phyloP scores from a whole-genome alignment of 352 stramenopile species.

The Phytophthora quininea region DNA sequence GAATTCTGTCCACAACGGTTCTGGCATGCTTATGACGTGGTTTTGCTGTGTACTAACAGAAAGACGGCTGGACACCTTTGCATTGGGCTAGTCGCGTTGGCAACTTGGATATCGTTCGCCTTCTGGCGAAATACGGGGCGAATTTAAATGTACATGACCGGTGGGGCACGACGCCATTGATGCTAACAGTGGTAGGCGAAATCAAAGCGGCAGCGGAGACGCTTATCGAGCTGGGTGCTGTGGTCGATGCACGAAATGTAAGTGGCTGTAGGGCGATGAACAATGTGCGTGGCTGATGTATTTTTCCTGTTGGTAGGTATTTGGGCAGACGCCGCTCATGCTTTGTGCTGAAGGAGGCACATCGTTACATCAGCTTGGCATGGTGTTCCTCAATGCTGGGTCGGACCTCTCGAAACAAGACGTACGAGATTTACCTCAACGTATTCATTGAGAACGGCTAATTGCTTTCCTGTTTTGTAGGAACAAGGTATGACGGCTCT shows the following conservation, averaged over 20 bases:
- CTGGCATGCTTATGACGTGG: not conserved
- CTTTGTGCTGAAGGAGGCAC: slow-evolving; percentile 63
- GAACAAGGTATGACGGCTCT: slow-evolving; percentile 73
- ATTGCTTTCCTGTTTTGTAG: slow-evolving; percentile 24
- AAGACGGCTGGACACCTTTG: slow-evolving; percentile 76
- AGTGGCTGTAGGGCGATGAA: not conserved
- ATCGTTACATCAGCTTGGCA: slow-evolving; percentile 70
- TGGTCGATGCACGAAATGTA: slow-evolving; percentile 75
- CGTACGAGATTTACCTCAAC: slow-evolving; percentile 24
- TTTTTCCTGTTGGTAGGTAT: slow-evolving; percentile 44
- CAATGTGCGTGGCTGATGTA: not conserved
- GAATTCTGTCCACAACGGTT: not conserved
- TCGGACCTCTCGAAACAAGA: slow-evolving; percentile 66
- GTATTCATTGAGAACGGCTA: not conserved
- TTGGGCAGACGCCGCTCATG: slow-evolving; percentile 79
- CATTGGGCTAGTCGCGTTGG: slow-evolving; percentile 83
- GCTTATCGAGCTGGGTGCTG: slow-evolving; percentile 76
- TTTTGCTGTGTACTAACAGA: slow-evolving; percentile 25
- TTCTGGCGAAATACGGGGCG: slow-evolving; percentile 79
- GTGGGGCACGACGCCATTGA: slow-evolving; percentile 80
- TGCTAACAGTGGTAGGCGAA: slow-evolving; percentile 79
- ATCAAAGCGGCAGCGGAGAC: slow-evolving; percentile 58
- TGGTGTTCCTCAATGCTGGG: slow-evolving; percentile 77
- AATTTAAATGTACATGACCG: slow-evolving; percentile 77
- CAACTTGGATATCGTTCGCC: slow-evolving; percentile 72